Base-by-base conservation (phyloP, 1,139 yeast species). In the Yamadazyma diddensiae region DNA sequence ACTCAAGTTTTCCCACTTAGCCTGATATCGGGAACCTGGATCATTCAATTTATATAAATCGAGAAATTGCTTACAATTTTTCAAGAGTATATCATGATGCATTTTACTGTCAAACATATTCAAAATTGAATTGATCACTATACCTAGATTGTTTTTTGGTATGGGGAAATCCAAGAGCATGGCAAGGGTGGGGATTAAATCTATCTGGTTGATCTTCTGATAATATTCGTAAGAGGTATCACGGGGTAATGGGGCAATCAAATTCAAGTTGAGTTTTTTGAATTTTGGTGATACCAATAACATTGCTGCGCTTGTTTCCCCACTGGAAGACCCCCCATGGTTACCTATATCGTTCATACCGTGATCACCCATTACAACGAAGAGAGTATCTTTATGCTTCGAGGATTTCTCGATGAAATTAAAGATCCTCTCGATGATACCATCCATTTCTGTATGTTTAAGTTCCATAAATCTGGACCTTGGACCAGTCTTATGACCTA, bases 401-500 rank as follows among this genome's bases (percentile, higher is more conserved):
- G 35, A 15, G 1, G 39, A 28, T 4, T 13, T 13, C 10, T 49
- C 38, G 3, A 75, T 53, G 6, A 66, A 58, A 0, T 62, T 52
- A 51, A 77, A 87, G 0, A 92, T 55, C 22, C 64, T 50, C 32
- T 68, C 42, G 6, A 88, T 63, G 2, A 92, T 72, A 0, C 38
- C 46, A 54, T 92, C 97, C 95, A 92, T 87, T 56, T 92, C 98
- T 6, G 37, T 38, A 42, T 88, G 97, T 47, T 92, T 92, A 0
- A 62, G 65, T 2, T 78, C 75, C 98, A 94, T 92, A 46, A 78
- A 81, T 0, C 70, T 59, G 5, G 96, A 86, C 4, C 64, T 50
- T 0, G 98, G 94, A 0, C 98, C 99, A 23, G 95, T 94, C 52
- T 88, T 90, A 55, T 94, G 98, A 1, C 99, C 98, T 46, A 94